Conservation (phyloP, 2,329 filamentous ascomycete genomes). For the Paecilomyces sp. region DNA sequence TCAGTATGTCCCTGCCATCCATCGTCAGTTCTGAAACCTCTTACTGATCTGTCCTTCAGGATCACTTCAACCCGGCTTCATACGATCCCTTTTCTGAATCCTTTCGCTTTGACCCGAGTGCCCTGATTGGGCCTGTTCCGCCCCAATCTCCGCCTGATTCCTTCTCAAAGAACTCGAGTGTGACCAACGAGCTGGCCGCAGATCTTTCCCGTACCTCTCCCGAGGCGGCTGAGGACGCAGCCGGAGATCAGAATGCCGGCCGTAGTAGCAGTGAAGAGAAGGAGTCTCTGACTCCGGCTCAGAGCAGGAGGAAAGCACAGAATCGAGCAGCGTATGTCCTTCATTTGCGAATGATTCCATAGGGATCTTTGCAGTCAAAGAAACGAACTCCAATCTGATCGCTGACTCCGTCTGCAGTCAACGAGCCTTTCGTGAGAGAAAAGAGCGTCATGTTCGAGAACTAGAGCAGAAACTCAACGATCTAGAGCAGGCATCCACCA, state of each 20-base stretch:
- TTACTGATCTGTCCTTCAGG: slow-evolving; percentile 14
- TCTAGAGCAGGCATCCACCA: slow-evolving; percentile 66
- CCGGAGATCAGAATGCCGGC: slow-evolving; percentile 17
- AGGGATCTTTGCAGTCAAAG: neutral
- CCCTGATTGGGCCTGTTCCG: slow-evolving; percentile 20
- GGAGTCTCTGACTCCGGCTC: slow-evolving; percentile 46
- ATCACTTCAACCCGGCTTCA: slow-evolving; percentile 27
- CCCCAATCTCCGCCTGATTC: slow-evolving; percentile 30
- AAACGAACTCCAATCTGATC: slow-evolving; percentile 3
- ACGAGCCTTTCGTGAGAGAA: slow-evolving; percentile 91
- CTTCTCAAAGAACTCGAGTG: slow-evolving; percentile 25
- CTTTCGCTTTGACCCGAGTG: slow-evolving; percentile 27
- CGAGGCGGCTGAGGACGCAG: slow-evolving; percentile 21
- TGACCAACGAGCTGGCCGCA: slow-evolving; percentile 18
- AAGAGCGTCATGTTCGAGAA: slow-evolving; percentile 89
- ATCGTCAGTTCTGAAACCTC: slow-evolving; percentile 6
- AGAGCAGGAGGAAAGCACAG: slow-evolving; percentile 60
- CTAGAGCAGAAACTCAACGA: slow-evolving; percentile 76
- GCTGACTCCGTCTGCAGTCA: slow-evolving; percentile 51
- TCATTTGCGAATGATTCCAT: slow-evolving; percentile 2
- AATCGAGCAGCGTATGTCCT: slow-evolving; percentile 62
- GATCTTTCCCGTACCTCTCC: slow-evolving; percentile 18
- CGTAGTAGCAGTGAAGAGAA: slow-evolving; percentile 50
- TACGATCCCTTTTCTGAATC: slow-evolving; percentile 32
- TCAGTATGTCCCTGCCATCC: slow-evolving; percentile 25